Evolutionary conservation across 345 rosid genomes (phyloP).

Genomic region (Geranium rotundifolium): DNA sequence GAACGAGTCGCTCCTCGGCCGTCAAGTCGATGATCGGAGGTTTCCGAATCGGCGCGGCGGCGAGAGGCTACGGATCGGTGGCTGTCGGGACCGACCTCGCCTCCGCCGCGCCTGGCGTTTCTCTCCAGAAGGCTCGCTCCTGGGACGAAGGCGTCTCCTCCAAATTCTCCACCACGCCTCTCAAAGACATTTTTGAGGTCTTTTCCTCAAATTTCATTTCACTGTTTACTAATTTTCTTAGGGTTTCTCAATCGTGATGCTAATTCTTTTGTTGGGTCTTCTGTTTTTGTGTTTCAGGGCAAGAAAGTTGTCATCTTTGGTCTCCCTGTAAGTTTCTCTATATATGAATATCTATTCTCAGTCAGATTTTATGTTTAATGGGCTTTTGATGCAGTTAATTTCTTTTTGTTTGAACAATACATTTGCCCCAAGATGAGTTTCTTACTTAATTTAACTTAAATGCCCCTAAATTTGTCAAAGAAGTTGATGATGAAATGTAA

Average conservation of each 20-base stretch:
- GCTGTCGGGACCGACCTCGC: constrained; percentile 55
- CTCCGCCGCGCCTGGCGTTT: constrained; percentile 51
- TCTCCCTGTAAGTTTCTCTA: constrained; percentile 53
- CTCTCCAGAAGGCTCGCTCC: constrained; percentile 79
- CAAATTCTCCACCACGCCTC: constrained; percentile 60
- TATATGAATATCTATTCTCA: not conserved
- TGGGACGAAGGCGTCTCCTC: constrained; percentile 90
- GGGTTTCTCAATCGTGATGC: not conserved
- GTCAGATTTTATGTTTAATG: not conserved
- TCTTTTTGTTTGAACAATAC: not conserved
- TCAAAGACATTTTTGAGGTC: constrained; percentile 68
- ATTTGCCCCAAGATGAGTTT: too few relatives aligned
- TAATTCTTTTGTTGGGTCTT: constrained; percentile 1
- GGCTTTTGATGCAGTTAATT: not conserved
- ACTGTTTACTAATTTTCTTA: not conserved
- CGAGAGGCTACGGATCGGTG: constrained; percentile 47
- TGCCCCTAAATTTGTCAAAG: too few relatives aligned
- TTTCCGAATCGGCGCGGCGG: constrained; percentile 14
- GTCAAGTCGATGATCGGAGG: constrained; percentile 14
- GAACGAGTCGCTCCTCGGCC: constrained; percentile 22
- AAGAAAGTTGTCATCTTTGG: constrained; percentile 93
- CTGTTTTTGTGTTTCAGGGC: constrained; percentile 39
- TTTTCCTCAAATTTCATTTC: not conserved
- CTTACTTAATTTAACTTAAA: too few relatives aligned
- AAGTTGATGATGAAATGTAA: too few relatives aligned